phyloP scores from a whole-genome alignment of 164 flowering plant genomes.

The Saururus chinensis region DNA sequence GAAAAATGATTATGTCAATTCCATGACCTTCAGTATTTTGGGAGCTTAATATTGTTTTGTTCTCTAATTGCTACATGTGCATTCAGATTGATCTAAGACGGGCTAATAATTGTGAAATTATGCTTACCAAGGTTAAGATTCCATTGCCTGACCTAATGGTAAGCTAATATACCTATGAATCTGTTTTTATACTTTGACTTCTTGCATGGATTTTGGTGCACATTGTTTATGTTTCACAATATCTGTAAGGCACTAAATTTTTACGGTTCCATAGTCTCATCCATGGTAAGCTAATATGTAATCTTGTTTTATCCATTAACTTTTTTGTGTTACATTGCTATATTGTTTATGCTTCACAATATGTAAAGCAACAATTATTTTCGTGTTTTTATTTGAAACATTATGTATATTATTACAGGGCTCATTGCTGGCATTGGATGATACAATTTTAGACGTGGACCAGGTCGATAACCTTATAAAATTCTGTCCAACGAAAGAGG shows the following conservation, averaged over 20 bases:
- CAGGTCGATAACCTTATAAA: constrained; percentile 95
- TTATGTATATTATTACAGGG: constrained; percentile 32
- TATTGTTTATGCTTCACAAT: no score
- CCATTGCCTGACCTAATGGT: constrained; percentile 94
- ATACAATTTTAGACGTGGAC: constrained; percentile 75
- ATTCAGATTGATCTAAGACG: constrained; percentile 86
- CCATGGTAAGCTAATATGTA: no score
- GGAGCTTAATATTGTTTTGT: no score
- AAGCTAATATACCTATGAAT: constrained; percentile 11
- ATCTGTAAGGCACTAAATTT: no score
- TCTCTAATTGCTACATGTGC: constrained; percentile 2
- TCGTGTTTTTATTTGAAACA: constrained; percentile 1
- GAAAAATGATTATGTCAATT: no score
- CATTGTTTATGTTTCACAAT: no score
- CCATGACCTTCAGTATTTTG: no score
- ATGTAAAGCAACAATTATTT: no score
- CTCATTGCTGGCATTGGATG: constrained; percentile 82
- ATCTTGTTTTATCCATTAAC: no score
- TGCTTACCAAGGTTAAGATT: constrained; percentile 92
- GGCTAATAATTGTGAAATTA: constrained; percentile 94
- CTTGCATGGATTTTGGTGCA: background rate
- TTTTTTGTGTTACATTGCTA: no score
- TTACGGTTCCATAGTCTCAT: no score
- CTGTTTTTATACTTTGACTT: background rate
- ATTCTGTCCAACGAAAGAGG: constrained; percentile 96